A percentile compares a stretch with the other conserved stretches of the same genome.
Evolutionary conservation across 2,329 filamentous ascomycete genomes (phyloP).

Genomic region (Cladosporium sphaerospermum): DNA sequence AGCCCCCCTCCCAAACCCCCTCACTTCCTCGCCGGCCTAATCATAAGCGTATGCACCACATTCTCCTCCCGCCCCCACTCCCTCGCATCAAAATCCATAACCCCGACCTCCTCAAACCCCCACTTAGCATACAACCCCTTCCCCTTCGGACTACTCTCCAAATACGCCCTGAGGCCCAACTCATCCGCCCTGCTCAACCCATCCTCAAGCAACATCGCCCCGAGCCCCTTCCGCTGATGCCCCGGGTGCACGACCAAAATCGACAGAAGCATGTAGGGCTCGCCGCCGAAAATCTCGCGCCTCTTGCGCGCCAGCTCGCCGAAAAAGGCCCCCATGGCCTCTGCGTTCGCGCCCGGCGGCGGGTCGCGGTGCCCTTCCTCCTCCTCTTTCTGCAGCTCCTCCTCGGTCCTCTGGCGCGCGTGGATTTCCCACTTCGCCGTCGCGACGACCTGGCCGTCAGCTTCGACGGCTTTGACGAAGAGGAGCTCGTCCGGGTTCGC

Average conservation of each 20-base stretch:
- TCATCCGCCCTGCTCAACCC: slow-evolving; percentile 36
- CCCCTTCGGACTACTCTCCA: slow-evolving; percentile 35
- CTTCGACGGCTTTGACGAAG: slow-evolving; percentile 26
- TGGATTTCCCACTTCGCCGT: slow-evolving; percentile 28
- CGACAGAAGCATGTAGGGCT: slow-evolving; percentile 24
- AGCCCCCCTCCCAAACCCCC: too few species aligned
- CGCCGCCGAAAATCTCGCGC: slow-evolving; percentile 21
- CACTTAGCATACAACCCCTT: slow-evolving; percentile 35
- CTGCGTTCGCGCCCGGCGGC: slow-evolving; percentile 15
- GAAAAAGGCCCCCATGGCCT: slow-evolving; percentile 20
- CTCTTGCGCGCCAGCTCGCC: slow-evolving; percentile 15
- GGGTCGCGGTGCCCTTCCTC: slow-evolving; percentile 15
- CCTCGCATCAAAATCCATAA: slow-evolving; percentile 25
- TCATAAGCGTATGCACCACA: slow-evolving; percentile 23
- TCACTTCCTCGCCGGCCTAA: slow-evolving; percentile 17
- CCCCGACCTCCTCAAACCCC: slow-evolving; percentile 28
- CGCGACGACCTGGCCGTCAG: slow-evolving; percentile 24
- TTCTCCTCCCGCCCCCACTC: slow-evolving; percentile 21
- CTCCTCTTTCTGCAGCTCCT: slow-evolving; percentile 21
- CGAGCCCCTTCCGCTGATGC: slow-evolving; percentile 37
- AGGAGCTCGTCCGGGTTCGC: background rate
- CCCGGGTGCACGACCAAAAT: slow-evolving; percentile 34
- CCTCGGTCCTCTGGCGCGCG: slow-evolving; percentile 20
- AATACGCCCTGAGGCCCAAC: slow-evolving; percentile 32
- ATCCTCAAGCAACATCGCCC: slow-evolving; percentile 32